A percentile compares a stretch with the other conserved stretches of the same genome.
Evolutionary conservation across 495 filamentous ascomycete genomes (phyloP).

Genomic region (Aspergillus sparsus): DNA sequence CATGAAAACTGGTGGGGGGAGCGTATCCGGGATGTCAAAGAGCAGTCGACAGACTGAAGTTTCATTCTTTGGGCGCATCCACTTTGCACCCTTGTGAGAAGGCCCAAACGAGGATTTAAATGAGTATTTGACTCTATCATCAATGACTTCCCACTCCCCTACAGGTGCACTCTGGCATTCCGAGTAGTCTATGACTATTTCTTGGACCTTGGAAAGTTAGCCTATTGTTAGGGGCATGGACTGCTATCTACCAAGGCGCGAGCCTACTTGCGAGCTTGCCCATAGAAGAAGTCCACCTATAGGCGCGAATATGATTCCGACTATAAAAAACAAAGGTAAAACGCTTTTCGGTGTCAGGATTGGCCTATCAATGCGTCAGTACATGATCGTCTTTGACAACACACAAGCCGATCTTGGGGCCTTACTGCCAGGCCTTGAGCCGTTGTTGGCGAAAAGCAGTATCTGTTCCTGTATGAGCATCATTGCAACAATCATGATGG

Average conservation of each 20-base stretch:
- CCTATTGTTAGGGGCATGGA: constrained; percentile 20
- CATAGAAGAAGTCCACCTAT: constrained; percentile 83
- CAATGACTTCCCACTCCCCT: constrained; percentile 38
- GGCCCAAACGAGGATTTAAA: constrained; percentile 58
- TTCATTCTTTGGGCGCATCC: constrained; percentile 24
- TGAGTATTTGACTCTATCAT: constrained; percentile 57
- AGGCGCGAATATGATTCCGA: constrained; percentile 85
- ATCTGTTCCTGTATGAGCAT: constrained; percentile 51
- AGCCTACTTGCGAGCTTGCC: constrained; percentile 70
- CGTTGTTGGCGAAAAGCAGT: constrained; percentile 91
- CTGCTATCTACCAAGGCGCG: neutral
- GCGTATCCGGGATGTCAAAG: constrained; percentile 75
- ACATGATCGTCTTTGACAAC: constrained; percentile 6
- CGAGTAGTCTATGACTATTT: constrained; percentile 87
- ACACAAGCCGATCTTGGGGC: constrained; percentile 12
- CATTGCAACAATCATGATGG: constrained; percentile 6
- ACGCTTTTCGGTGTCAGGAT: constrained; percentile 94
- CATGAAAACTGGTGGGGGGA: constrained; percentile 78
- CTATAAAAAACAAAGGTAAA: constrained; percentile 81
- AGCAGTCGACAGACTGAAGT: constrained; percentile 58
- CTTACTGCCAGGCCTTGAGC: constrained; percentile 92
- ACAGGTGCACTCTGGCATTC: constrained; percentile 60
- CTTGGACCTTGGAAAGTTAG: constrained; percentile 67
- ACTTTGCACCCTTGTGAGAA: constrained; percentile 38
- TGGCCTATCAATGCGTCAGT: constrained; percentile 52